phyloP scores from a whole-genome alignment of 768 basidiomycete species.

The Lactifluus rugatus region DNA sequence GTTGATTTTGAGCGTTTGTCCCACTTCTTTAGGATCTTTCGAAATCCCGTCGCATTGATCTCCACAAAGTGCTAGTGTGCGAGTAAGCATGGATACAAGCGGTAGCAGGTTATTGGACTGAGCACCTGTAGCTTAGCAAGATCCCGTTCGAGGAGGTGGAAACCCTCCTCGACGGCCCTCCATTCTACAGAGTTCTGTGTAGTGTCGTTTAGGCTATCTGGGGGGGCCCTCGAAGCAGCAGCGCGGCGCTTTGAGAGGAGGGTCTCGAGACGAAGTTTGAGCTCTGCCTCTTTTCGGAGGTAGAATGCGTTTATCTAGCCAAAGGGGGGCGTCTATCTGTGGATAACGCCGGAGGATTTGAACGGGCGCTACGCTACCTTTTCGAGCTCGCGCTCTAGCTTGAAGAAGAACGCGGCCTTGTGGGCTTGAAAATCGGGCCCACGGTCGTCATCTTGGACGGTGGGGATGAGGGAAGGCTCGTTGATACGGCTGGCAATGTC shows the following conservation, averaged over 20 bases:
- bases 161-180: conserved; percentile 94
- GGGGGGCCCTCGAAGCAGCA: conserved; percentile 59
- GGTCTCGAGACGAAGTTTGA: conserved; percentile 85
- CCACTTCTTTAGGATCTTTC: conserved; percentile 97
- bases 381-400: conserved; percentile 92
- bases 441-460: conserved; percentile 59
- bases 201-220: conserved; percentile 54
- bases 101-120: conserved; percentile 7
- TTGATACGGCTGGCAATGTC: conserved; percentile 25
- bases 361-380: conserved; percentile 47
- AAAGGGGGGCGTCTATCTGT: conserved; percentile 3
- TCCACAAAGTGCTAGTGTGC: conserved; percentile 81
- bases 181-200: conserved; percentile 73
- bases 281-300: conserved; percentile 91
- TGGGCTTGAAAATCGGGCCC: conserved; percentile 87
- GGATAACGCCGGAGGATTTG: background rate
- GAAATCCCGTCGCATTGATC: conserved; percentile 92
- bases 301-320: conserved; percentile 94
- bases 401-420: conserved; percentile 98
- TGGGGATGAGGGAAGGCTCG: conserved; percentile 53
- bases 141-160: conserved; percentile 88
- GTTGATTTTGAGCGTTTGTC: conserved; percentile 92
- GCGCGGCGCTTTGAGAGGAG: conserved; percentile 89
- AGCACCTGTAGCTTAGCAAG: conserved; percentile 86
- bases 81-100: conserved; percentile 16